Percentiles rank a stretch among this genome's conserved stretches.
Evolutionary conservation across 768 basidiomycete species (phyloP).

Genomic region (Hygrocybe punicea): DNA sequence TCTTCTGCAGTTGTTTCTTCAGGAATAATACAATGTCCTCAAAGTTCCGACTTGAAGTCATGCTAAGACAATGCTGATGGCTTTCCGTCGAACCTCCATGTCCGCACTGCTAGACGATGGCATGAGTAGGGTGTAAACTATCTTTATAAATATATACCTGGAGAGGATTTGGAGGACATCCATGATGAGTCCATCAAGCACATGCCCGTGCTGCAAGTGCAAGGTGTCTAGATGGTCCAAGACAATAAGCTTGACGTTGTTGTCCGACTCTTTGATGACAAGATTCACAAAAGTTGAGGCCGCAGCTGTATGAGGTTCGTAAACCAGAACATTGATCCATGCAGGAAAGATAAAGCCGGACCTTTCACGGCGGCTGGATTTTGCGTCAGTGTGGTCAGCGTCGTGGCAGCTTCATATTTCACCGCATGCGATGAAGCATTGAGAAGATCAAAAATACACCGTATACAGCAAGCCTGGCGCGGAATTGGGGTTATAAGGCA

Average conservation of each 20-base stretch:
- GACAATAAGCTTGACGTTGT: conserved; percentile 98
- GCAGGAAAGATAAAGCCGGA: conserved; percentile 25
- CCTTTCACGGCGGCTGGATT: conserved; percentile 96
- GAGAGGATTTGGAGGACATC: conserved; percentile 89
- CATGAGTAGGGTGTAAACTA: neutral
- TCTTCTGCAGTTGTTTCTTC: conserved; percentile 95
- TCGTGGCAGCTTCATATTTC: conserved; percentile 96
- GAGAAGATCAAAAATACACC: conserved; percentile 88
- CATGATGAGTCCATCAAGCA: conserved; percentile 90
- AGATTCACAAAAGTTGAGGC: conserved; percentile 85
- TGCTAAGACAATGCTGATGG: conserved; percentile 85
- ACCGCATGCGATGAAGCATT: conserved; percentile 88
- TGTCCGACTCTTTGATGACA: conserved; percentile 93
- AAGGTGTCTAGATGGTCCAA: conserved; percentile 84
- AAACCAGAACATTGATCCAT: conserved; percentile 3
- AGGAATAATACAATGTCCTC: conserved; percentile 95
- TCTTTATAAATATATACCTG: conserved; percentile 43
- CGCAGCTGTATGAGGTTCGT: conserved; percentile 54
- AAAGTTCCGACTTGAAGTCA: conserved; percentile 91
- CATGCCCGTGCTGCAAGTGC: conserved; percentile 79
- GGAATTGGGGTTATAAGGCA: neutral
- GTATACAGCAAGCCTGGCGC: conserved; percentile 93
- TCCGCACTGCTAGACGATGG: conserved; percentile 60
- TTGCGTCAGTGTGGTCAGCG: conserved; percentile 89
- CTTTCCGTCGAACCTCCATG: conserved; percentile 94